Conservation (phyloP, 2,329 filamentous ascomycete genomes). For the Parastagonospora avenae region DNA sequence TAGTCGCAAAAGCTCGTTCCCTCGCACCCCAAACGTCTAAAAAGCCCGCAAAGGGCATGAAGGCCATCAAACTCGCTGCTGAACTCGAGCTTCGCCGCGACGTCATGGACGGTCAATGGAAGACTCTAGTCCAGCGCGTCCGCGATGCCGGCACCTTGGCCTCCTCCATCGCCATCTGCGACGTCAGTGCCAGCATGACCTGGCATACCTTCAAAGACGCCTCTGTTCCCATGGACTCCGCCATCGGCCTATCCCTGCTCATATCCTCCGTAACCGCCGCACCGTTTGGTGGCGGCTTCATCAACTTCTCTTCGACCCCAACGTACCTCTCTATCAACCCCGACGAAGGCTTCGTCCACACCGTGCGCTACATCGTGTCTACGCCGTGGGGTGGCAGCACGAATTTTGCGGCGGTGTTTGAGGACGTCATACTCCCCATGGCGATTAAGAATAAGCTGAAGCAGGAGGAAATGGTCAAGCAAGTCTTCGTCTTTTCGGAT, state of each 20-base stretch:
- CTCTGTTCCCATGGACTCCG: constrained; percentile 58
- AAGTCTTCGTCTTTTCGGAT: constrained; percentile 65
- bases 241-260: constrained; percentile 63
- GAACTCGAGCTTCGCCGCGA: constrained; percentile 38
- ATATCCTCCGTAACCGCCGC: constrained; percentile 58
- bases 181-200: constrained; percentile 62
- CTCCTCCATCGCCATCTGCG: constrained; percentile 62
- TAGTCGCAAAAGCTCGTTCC: constrained; percentile 46
- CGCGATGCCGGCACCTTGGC: constrained; percentile 60
- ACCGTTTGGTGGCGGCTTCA: constrained; percentile 61
- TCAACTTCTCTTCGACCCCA: constrained; percentile 58
- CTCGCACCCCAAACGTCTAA: neutral
- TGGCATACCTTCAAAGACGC: constrained; percentile 50
- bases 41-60: neutral
- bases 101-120: constrained; percentile 60
- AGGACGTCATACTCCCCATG: constrained; percentile 60
- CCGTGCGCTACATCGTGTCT: constrained; percentile 42
- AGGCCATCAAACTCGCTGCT: constrained; percentile 9
- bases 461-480: constrained; percentile 65
- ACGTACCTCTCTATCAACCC: constrained; percentile 51
- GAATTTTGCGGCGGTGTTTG: constrained; percentile 61
- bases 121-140: constrained; percentile 62
- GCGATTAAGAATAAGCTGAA: constrained; percentile 57
- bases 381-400: constrained; percentile 54
- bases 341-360: constrained; percentile 47